phyloP scores from a whole-genome alignment of 768 basidiomycete genomes.

The Tulasnella sp. region DNA sequence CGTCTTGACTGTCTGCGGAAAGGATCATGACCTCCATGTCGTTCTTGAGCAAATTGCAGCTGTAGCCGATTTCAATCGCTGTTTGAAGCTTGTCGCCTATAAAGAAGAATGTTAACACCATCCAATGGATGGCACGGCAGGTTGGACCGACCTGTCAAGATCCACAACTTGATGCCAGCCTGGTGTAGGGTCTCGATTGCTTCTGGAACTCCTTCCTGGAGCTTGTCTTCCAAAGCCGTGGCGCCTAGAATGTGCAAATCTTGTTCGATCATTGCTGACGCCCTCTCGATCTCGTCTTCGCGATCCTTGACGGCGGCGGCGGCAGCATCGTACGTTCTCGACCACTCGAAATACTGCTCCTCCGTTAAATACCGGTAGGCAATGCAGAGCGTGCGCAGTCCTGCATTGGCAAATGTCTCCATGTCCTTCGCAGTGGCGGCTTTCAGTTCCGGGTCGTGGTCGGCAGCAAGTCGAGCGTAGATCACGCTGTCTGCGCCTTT shows the following conservation, averaged over 20 bases:
- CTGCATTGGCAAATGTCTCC: slow-evolving; percentile 89
- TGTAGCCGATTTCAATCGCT: slow-evolving; percentile 94
- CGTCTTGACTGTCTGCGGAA: slow-evolving; percentile 69
- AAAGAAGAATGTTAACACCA: neutral
- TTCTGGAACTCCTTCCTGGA: slow-evolving; percentile 95
- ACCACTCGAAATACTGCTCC: slow-evolving; percentile 80
- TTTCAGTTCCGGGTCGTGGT: slow-evolving; percentile 68
- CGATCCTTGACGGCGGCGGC: slow-evolving; percentile 63
- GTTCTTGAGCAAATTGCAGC: slow-evolving; percentile 87
- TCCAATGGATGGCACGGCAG: neutral
- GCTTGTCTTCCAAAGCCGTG: slow-evolving; percentile 93
- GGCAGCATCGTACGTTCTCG: slow-evolving; percentile 73
- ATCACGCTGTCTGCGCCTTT: slow-evolving; percentile 98
- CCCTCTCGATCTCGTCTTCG: slow-evolving; percentile 88
- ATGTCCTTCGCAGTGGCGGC: slow-evolving; percentile 76
- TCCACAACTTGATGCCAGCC: slow-evolving; percentile 98
- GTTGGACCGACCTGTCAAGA: slow-evolving; percentile 64
- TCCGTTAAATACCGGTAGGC: slow-evolving; percentile 71
- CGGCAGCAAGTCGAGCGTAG: slow-evolving; percentile 70
- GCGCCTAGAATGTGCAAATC: slow-evolving; percentile 81
- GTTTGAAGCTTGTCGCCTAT: slow-evolving; percentile 94
- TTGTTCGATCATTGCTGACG: slow-evolving; percentile 75
- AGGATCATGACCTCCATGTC: slow-evolving; percentile 98
- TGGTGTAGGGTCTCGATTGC: slow-evolving; percentile 85
- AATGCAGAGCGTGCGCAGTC: slow-evolving; percentile 84